These are phyloP conservation scores for Populus tremula DNA, from an alignment of 345 rosid genomes.

Conservation along the genomic window DNA sequence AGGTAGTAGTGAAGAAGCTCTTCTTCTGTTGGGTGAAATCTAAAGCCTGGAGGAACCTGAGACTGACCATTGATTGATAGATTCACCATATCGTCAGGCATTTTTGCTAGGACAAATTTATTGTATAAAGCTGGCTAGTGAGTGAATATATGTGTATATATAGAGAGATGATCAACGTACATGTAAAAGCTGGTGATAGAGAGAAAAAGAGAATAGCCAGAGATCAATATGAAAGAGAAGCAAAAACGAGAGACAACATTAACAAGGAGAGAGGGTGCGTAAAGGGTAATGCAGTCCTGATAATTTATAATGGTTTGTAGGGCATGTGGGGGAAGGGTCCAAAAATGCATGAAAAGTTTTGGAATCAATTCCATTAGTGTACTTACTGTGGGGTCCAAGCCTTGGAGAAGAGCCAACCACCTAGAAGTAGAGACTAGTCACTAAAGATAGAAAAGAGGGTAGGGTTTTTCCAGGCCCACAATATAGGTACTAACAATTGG, in stretches of 20 bases:
- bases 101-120: not conserved
- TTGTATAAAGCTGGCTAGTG: not conserved
- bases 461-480: conserved; percentile 27
- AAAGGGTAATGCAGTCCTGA: conserved; percentile 59
- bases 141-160: not conserved
- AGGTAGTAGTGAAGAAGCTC: conserved; percentile 95
- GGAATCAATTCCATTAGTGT: conserved; percentile 41
- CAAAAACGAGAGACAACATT: conserved; percentile 1
- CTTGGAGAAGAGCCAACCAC: conserved; percentile 54
- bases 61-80: conserved; percentile 91
- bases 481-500: conserved; percentile 10
- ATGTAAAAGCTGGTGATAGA: not conserved
- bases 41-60: conserved; percentile 95
- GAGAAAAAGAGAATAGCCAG: not conserved
- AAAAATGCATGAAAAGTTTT: conserved; percentile 46
- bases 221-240: not conserved
- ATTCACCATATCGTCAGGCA: conserved; percentile 54
- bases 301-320: conserved; percentile 75
- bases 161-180: not conserved
- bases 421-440: conserved; percentile 14
- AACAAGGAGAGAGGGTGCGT: conserved; percentile 26
- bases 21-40: conserved; percentile 97
- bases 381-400: conserved; percentile 41
- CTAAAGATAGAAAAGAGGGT: conserved; percentile 8
- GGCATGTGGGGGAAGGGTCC: conserved; percentile 27